Percentiles rank a stretch among this genome's conserved stretches.
phyloP scores from a whole-genome alignment of 129 eudicot species.

The Calendula officinalis region DNA sequence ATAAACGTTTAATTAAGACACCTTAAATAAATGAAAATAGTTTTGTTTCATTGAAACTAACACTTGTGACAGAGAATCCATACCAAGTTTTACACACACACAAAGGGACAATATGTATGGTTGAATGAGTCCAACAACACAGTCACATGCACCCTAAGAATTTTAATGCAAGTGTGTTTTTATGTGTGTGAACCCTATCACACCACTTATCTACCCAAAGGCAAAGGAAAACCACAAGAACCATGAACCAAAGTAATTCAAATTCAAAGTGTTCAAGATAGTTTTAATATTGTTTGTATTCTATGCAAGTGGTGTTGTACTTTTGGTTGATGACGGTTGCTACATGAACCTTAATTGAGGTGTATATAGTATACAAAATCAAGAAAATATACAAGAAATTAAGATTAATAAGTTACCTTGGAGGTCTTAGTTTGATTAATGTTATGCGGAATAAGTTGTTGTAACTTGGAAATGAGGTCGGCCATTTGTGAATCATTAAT shows the following conservation, averaged over 20 bases:
- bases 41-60: constrained; percentile 20
- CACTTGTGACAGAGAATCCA: constrained; percentile 24
- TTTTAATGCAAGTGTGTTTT: constrained; percentile 40
- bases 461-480: constrained; percentile 84
- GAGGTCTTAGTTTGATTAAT: constrained; percentile 63
- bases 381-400: constrained; percentile 9
- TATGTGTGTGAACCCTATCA: constrained; percentile 37
- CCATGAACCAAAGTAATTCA: too few relatives aligned
- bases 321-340: constrained; percentile 11
- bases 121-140: constrained; percentile 42
- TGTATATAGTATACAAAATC: constrained; percentile 18
- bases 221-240: constrained; percentile 51
- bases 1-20: too few relatives aligned
- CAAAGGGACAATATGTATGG: constrained; percentile 22
- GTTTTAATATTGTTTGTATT: too few relatives aligned
- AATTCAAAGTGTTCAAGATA: too few relatives aligned
- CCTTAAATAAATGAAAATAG: neutral
- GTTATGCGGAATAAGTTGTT: constrained; percentile 65
- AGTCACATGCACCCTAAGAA: constrained; percentile 43
- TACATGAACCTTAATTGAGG: constrained; percentile 1
- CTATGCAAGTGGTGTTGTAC: constrained; percentile 34
- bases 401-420: constrained; percentile 43
- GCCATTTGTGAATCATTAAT: constrained; percentile 85
- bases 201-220: constrained; percentile 46
- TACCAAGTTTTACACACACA: constrained; percentile 25